A percentile compares a stretch with the other conserved stretches of the same genome.
phyloP scores from a whole-genome alignment of 495 filamentous ascomycete genomes.

The Neurospora sp. region DNA sequence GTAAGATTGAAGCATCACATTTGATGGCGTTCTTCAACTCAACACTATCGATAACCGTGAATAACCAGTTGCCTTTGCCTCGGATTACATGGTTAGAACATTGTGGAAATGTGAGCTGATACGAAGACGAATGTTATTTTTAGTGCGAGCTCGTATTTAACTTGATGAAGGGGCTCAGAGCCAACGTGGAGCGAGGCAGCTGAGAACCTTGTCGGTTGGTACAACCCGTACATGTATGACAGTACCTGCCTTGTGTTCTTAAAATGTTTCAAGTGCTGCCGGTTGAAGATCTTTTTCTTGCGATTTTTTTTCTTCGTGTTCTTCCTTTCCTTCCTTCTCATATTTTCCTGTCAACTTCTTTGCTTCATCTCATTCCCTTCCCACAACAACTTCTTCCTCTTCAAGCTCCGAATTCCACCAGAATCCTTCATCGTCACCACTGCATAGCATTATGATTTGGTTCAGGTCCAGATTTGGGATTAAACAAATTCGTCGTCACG shows the following conservation, averaged over 20 bases:
- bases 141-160: not conserved
- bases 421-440: not conserved
- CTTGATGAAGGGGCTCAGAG: not conserved
- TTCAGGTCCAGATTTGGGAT: not conserved
- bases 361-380: no score
- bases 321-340: not conserved
- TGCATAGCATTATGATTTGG: not conserved
- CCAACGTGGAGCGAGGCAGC: not conserved
- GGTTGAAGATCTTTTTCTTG: not conserved
- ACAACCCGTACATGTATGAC: not conserved
- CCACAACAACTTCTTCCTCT: not conserved
- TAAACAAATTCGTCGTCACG: not conserved
- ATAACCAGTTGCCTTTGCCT: not conserved
- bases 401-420: not conserved
- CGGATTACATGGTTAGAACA: not conserved
- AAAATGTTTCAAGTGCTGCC: not conserved
- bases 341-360: not conserved
- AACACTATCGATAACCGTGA: not conserved
- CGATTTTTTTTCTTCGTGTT: not conserved
- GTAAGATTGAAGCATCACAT: not conserved
- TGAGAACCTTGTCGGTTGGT: not conserved
- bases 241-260: not conserved
- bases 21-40: not conserved
- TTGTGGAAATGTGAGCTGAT: not conserved
- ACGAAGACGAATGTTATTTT: not conserved